Evolutionary conservation across 345 rosid genomes (phyloP).

Genomic region (Euphorbia pulcherrima): DNA sequence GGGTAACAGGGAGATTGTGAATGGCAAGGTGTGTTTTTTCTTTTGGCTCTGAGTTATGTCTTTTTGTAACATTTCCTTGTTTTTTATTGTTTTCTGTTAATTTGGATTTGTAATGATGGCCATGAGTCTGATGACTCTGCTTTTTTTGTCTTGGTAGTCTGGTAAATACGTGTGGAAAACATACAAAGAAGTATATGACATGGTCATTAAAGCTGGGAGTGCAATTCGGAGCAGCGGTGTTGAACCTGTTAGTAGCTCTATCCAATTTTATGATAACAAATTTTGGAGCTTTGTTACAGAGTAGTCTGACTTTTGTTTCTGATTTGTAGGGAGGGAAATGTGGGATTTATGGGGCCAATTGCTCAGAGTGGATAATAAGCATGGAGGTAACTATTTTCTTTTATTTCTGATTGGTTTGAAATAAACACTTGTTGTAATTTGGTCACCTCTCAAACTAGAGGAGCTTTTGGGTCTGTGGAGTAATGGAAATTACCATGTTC

Average conservation of each 20-base stretch:
- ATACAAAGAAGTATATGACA: conserved; percentile 70
- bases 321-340: conserved; percentile 64
- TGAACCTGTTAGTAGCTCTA: conserved; percentile 49
- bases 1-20: conserved; percentile 70
- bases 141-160: conserved; percentile 46
- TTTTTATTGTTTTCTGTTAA: not conserved
- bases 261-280: not conserved
- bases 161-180: conserved; percentile 85
- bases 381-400: conserved; percentile 68
- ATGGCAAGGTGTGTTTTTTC: conserved; percentile 53
- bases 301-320: conserved; percentile 1
- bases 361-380: conserved; percentile 89
- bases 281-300: not conserved
- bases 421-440: not conserved
- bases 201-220: conserved; percentile 76
- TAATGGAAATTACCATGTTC: not conserved
- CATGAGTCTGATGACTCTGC: not conserved
- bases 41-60: not conserved
- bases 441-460: not conserved
- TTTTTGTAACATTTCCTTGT: not conserved
- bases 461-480: not conserved
- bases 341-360: conserved; percentile 91
- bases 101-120: not conserved
- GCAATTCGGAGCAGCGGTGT: conserved; percentile 76
- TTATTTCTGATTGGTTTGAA: not conserved